Percentiles rank a stretch among this genome's conserved stretches.
phyloP scores from a whole-genome alignment of 1,284 basidiomycete species.

The Sporisorium reilianum region DNA sequence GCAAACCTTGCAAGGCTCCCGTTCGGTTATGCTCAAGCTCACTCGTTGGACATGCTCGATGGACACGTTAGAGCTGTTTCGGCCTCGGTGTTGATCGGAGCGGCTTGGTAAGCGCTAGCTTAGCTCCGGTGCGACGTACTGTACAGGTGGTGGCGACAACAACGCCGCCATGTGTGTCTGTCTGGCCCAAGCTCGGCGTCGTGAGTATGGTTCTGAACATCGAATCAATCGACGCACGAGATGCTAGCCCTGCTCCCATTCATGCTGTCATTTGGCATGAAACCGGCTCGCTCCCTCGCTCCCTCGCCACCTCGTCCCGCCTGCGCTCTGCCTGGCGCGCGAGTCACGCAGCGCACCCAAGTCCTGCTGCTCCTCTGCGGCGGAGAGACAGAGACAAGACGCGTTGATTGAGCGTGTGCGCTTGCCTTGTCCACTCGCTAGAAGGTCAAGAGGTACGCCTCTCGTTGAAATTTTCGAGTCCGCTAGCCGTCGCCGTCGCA shows the following conservation, averaged over 20 bases:
- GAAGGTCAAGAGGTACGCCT: background rate
- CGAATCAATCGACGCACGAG: background rate
- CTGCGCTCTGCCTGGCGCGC: background rate
- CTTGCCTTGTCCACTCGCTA: background rate
- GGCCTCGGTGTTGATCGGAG: background rate
- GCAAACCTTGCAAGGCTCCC: background rate
- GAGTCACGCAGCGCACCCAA: background rate
- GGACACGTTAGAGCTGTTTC: background rate
- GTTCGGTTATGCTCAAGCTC: background rate
- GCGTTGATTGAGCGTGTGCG: background rate
- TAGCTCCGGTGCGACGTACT: background rate
- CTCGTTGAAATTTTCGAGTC: background rate
- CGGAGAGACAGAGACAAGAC: background rate
- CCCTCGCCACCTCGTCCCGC: background rate
- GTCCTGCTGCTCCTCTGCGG: background rate
- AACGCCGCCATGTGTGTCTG: background rate
- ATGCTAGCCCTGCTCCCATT: conserved; percentile 13
- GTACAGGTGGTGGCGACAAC: background rate
- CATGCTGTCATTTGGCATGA: conserved; percentile 38
- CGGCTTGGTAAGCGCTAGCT: background rate
- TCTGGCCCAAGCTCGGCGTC: background rate
- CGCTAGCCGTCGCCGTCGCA: background rate
- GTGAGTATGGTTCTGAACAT: conserved; percentile 3
- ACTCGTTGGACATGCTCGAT: background rate
- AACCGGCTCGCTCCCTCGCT: background rate